Evolutionary conservation across 1,139 yeast genomes (phyloP).

Genomic region (Magnusiomyces ingens): DNA sequence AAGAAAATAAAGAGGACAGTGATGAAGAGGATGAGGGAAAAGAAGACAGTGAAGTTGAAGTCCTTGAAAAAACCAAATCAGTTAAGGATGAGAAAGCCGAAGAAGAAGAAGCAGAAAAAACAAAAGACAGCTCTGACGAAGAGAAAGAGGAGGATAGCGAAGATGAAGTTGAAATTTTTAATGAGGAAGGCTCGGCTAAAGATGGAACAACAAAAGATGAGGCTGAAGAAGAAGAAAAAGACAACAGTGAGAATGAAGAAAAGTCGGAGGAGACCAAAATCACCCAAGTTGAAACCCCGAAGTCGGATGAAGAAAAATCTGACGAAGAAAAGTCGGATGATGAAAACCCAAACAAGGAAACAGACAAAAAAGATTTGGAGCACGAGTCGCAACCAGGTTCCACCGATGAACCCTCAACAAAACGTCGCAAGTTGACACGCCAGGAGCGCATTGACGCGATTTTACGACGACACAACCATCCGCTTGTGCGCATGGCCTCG

Average conservation of each 20-base stretch:
- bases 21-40: neutral
- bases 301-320: conserved; percentile 16
- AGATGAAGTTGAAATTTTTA: conserved; percentile 9
- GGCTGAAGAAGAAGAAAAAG: conserved; percentile 10
- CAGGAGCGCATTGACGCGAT: conserved; percentile 14
- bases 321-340: conserved; percentile 19
- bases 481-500: conserved; percentile 8
- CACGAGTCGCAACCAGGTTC: conserved; percentile 4
- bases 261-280: conserved; percentile 19
- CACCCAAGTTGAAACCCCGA: conserved; percentile 16
- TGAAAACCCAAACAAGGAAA: conserved; percentile 26
- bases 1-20: neutral
- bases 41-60: neutral
- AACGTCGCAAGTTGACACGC: conserved; percentile 7
- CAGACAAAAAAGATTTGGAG: neutral
- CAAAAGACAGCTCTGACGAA: conserved; percentile 17
- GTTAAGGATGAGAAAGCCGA: conserved; percentile 8
- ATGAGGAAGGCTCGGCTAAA: conserved; percentile 4
- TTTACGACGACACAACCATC: conserved; percentile 15
- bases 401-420: conserved; percentile 5
- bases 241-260: conserved; percentile 6
- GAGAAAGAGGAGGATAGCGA: conserved; percentile 19
- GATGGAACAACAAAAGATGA: conserved; percentile 13
- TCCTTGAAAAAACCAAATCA: too few relatives aligned
- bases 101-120: conserved; percentile 15